Evolutionary conservation across 768 basidiomycete species (phyloP).

Genomic region (Coprinellus micaceus): DNA sequence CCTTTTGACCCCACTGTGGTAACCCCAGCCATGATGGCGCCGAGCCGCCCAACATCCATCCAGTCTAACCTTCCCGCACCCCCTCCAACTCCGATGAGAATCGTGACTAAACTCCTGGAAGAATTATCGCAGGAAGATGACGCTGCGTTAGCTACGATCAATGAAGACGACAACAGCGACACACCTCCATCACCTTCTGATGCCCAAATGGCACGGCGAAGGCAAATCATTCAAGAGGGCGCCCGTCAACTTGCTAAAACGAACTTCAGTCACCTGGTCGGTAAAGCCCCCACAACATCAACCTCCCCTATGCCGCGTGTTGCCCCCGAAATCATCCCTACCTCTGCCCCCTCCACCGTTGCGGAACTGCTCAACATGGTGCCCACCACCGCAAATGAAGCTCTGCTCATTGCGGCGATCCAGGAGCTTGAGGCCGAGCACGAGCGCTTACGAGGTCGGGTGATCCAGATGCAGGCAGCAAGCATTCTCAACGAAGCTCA

Average conservation of each 20-base stretch:
- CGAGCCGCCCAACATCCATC: slow-evolving; percentile 24
- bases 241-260: background rate
- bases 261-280: background rate
- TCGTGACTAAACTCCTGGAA: slow-evolving; percentile 6
- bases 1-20: slow-evolving; percentile 29
- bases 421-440: background rate
- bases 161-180: background rate
- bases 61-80: slow-evolving; percentile 18
- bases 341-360: background rate
- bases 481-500: slow-evolving; percentile 13
- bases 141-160: background rate
- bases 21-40: slow-evolving; percentile 26
- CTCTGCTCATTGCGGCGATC: background rate
- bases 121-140: background rate
- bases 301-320: background rate
- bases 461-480: slow-evolving; percentile 7
- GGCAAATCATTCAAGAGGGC: slow-evolving; percentile 3
- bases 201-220: slow-evolving; percentile 3
- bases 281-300: background rate
- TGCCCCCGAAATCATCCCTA: background rate
- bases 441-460: background rate
- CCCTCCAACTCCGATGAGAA: slow-evolving; percentile 20
- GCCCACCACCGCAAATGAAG: background rate
- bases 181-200: slow-evolving; percentile 4
- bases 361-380: background rate